Base-by-base conservation (phyloP, 2,329 filamentous ascomycete genomes). In the Beauveria asiatica region DNA sequence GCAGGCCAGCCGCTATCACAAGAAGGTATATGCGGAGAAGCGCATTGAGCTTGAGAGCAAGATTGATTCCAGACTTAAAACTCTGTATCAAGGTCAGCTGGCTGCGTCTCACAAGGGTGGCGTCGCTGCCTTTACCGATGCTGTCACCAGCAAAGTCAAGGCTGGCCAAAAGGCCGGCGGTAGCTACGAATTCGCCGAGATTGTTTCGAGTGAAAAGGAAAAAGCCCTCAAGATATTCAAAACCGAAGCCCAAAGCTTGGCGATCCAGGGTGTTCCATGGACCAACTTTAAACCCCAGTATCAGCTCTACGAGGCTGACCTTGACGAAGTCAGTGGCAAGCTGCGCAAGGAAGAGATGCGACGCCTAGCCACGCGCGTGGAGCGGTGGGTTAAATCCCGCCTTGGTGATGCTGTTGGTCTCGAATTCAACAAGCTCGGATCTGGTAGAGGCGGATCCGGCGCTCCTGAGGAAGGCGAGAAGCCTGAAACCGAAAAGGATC, bases 261-360 rank as follows among this genome's bases (percentile, higher is more conserved):
- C 84, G 8, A 90, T 99, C 10, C 83, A 90, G 64, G 90, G 85
- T n/a, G 83, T 93, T 0, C 70, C 86, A 1, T 99, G 93, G 93
- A 92, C 89, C 65, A 88, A 91, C 72, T 96, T 94, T 72, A 85
- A 87, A 70, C 82, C 92, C 52, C 90, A 96, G 72, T 80, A 89
- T 61, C 77, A 81, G 25, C 78, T 96, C 27, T 96, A 93, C 67
- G 88, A 90, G 70, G 93, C 95, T 72, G 94, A 99, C 61, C 81
- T 99, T 16, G 90, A 96, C 63, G 89, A 94, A 65, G 91, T 95
- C 58, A 96, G 92, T 65, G 82, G 83, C 45, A 86, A 89, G 63
- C 77, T 99, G 66, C 85, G 94, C 67, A 92, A 94, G 70, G 94
- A 99, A 65, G 94, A 99, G 75, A 96, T 99, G 91, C 86, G 93